Evolutionary conservation across 768 basidiomycete genomes (phyloP).

Genomic region (Leucocoprinus birnbaumii): DNA sequence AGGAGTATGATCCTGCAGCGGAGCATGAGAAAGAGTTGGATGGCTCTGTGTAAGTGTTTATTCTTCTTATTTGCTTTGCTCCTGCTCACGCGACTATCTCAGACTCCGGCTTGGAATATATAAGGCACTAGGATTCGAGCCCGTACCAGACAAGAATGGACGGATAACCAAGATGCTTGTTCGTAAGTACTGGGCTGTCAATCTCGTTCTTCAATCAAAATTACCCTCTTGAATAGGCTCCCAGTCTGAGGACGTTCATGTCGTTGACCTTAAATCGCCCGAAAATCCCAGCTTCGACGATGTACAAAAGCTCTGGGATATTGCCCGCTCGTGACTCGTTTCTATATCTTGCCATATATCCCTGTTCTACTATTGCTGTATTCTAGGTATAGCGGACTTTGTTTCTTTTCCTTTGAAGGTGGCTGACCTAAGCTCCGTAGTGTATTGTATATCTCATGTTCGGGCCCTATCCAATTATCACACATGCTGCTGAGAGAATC

Average conservation of each 20-base stretch:
- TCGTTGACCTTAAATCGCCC: slow-evolving; percentile 30
- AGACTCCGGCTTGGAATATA: slow-evolving; percentile 70
- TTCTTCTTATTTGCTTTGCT: not conserved
- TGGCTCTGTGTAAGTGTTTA: slow-evolving; percentile 64
- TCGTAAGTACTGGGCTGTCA: slow-evolving; percentile 40
- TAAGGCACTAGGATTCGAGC: slow-evolving; percentile 71
- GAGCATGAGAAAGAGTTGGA: slow-evolving; percentile 72
- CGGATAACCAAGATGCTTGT: slow-evolving; percentile 60
- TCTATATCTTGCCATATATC: not conserved
- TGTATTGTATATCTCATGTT: no score
- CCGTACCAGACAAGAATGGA: slow-evolving; percentile 53
- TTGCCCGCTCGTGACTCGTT: slow-evolving; percentile 35
- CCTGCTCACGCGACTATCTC: slow-evolving; percentile 5
- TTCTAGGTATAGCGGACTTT: not conserved
- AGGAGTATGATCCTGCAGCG: slow-evolving; percentile 67
- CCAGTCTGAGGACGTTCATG: slow-evolving; percentile 45
- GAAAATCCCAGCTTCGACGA: slow-evolving; percentile 32
- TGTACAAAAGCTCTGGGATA: slow-evolving; percentile 41
- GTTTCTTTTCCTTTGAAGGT: no score
- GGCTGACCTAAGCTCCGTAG: no score
- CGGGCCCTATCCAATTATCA: no score
- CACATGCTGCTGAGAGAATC: no score
- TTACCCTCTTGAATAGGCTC: slow-evolving; percentile 33
- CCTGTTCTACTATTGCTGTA: not conserved
- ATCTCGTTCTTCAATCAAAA: not conserved